Base-by-base conservation (phyloP, 331 rosid species). In the Arachis monticola region DNA sequence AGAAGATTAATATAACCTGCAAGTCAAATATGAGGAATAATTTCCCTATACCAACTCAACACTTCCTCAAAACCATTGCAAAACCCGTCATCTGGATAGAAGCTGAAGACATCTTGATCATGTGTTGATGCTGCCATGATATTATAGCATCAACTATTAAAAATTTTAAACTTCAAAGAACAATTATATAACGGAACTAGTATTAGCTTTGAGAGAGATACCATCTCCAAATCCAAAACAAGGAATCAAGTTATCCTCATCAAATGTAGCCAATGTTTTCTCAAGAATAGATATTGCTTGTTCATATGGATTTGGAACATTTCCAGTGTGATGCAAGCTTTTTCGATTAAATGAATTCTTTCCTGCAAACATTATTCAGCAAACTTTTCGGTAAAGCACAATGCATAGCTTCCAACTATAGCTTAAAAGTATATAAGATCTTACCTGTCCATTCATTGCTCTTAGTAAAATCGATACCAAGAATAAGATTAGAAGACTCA, bases 401-500 rank as follows among this genome's bases (percentile, higher is more conserved):
- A 13, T 4, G 46, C 60, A 48, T 14, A 17, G 9, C 64, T 53
- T 47, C 14, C 10, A 78, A 7, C 5, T 30, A 48, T 67, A 38
- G 67, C 58, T 12, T 27, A 44, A n/a, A 52, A 2, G 8, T 42
- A 64, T 14, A 60, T 75, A 45, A 62, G 14, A 45, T 55, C 70
- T 77, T 32, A 92, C 97, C 97, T 78, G 97, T 90, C 97, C 96
- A 92, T 74, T 92, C 97, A 77, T 92, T 92, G 89, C 97, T 90
- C 85, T 90, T 92, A 4, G 97, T 92, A 83, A 84, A 90, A 85
- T 92, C 97, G 78, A 92, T 85, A 31, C 97, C 96, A 30, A 92
- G 86, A 60, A 92, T 92, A 62, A 92, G 94, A 85, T 92, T 90
- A 44, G 97, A 92, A 55, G 97, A 92, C 84, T 92, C 97, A 2